Evolutionary conservation across 2,329 filamentous ascomycete species (phyloP).

Genomic region (Pseudogymnoascus sp.): DNA sequence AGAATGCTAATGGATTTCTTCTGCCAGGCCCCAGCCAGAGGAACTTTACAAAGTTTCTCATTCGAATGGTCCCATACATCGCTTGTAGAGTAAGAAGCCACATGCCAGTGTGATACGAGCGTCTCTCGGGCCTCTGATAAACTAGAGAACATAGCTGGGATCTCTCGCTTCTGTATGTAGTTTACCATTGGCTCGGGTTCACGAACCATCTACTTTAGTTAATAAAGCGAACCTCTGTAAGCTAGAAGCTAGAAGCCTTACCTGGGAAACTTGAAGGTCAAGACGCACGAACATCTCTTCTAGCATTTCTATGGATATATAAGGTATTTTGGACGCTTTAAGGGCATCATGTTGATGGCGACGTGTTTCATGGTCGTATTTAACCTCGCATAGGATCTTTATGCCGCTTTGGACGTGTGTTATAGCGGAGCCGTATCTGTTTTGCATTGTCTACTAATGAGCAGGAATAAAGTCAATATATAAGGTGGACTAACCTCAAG

Average conservation of each 20-base stretch:
- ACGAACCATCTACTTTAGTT: conserved; percentile 12
- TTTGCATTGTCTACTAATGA: conserved; percentile 16
- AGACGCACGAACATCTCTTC: conserved; percentile 17
- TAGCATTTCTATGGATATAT: conserved; percentile 14
- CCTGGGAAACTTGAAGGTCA: conserved; percentile 15
- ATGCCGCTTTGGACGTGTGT: conserved; percentile 17
- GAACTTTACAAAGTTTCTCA: not conserved
- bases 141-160: not conserved
- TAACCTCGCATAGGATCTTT: conserved; percentile 18
- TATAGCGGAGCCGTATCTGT: conserved; percentile 16
- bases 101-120: not conserved
- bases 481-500: not conserved
- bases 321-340: conserved; percentile 8
- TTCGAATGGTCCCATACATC: not conserved
- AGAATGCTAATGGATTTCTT: not conserved
- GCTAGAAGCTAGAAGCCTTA: not conserved
- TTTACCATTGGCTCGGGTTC: not conserved
- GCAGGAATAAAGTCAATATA: not conserved
- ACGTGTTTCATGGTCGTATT: conserved; percentile 10
- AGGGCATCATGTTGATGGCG: conserved; percentile 11
- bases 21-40: not conserved
- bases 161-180: not conserved
- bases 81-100: not conserved
- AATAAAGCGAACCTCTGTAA: not conserved
- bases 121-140: not conserved